Evolutionary conservation across 1,284 basidiomycete genomes (phyloP).

Genomic region (Rhodotorula glutinis): DNA sequence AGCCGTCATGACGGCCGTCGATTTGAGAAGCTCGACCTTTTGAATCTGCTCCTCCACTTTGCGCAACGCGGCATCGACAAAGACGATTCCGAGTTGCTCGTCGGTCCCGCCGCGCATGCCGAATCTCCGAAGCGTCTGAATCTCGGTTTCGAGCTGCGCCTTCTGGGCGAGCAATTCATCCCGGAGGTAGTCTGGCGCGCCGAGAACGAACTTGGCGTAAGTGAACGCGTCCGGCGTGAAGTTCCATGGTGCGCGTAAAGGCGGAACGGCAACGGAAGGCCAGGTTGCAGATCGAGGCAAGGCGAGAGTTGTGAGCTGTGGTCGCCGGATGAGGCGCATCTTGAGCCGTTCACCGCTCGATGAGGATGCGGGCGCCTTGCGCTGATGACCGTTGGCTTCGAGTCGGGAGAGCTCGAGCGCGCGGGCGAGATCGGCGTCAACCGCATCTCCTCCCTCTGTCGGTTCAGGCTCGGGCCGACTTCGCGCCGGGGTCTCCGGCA

Average conservation of each 20-base stretch:
- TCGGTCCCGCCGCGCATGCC: conserved; percentile 53
- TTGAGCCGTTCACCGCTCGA: conserved; percentile 51
- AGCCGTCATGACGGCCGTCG: conserved; percentile 49
- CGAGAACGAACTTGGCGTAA: conserved; percentile 94
- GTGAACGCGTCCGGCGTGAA: conserved; percentile 88
- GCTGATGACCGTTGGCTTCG: background rate
- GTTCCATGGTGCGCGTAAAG: conserved; percentile 88
- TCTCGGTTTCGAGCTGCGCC: conserved; percentile 53
- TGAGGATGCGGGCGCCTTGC: background rate
- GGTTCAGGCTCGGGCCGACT: background rate
- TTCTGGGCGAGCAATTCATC: conserved; percentile 69
- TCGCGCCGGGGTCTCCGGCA: conserved; percentile 36
- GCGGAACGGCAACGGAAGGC: conserved; percentile 87
- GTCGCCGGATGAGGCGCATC: conserved; percentile 88
- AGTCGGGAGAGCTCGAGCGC: conserved; percentile 24
- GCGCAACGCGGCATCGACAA: conserved; percentile 72
- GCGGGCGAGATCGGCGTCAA: conserved; percentile 27
- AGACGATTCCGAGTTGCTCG: conserved; percentile 73
- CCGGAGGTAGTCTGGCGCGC: conserved; percentile 74
- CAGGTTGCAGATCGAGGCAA: conserved; percentile 86
- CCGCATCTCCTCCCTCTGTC: background rate
- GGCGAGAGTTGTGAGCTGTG: conserved; percentile 92
- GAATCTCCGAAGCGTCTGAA: conserved; percentile 36
- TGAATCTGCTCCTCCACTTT: conserved; percentile 73
- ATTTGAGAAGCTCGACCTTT: conserved; percentile 71